Evolutionary conservation across 768 basidiomycete genomes (phyloP).

Genomic region (Goffeauzyma gilvescens): DNA sequence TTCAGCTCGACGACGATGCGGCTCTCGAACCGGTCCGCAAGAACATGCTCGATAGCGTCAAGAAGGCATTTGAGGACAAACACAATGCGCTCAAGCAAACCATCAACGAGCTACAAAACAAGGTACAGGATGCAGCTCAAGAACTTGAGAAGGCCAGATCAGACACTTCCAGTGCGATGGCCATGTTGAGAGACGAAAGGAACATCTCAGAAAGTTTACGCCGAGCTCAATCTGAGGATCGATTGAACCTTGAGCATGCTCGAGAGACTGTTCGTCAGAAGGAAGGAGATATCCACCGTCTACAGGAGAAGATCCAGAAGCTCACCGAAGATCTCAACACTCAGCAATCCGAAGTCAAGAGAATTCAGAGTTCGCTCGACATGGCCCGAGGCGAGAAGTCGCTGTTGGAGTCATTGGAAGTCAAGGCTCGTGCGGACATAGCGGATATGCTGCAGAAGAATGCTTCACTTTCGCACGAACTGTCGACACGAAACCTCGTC

Average conservation of each 20-base stretch:
- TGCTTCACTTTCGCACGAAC: constrained; percentile 2
- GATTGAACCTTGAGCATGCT: too few species aligned
- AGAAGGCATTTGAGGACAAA: constrained; percentile 5
- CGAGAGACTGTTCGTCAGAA: too few species aligned
- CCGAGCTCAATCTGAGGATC: too few species aligned
- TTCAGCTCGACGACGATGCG: background rate
- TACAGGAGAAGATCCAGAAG: constrained; percentile 6
- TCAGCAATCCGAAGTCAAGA: constrained; percentile 1
- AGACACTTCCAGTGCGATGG: too few species aligned
- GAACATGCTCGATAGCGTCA: background rate
- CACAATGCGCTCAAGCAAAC: constrained; percentile 1
- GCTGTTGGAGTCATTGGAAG: background rate
- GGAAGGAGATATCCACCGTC: too few species aligned
- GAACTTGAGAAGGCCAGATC: too few species aligned
- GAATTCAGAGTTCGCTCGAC: background rate
- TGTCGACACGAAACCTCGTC: constrained; percentile 3
- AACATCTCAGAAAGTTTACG: too few species aligned
- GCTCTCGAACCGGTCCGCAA: too few species aligned
- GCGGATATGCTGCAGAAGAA: constrained; percentile 3
- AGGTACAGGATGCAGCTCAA: too few species aligned
- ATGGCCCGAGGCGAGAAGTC: background rate
- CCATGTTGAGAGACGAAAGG: too few species aligned
- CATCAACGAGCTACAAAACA: background rate
- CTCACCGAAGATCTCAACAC: constrained; percentile 3
- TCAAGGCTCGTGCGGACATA: background rate